These are phyloP conservation scores for Amphibolis antarctica DNA, from an alignment of 106 monocot genomes.

Conservation along the genomic window DNA sequence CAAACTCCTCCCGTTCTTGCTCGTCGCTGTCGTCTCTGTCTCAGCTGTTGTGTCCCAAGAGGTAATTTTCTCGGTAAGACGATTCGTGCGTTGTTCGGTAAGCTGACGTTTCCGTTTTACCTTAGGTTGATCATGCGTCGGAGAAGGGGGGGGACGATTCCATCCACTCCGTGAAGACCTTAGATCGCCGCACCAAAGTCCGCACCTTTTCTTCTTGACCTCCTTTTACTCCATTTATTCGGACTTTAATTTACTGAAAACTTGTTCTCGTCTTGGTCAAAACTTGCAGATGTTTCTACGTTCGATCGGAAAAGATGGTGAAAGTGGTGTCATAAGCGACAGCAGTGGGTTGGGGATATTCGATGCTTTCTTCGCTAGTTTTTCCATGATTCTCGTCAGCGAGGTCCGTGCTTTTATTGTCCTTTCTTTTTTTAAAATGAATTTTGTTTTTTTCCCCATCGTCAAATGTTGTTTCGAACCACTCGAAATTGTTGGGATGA, in stretches of 20 bases:
- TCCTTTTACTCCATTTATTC: background rate
- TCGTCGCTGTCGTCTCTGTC: background rate
- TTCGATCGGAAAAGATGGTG: too few species aligned
- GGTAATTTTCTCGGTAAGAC: too few species aligned
- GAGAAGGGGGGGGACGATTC: background rate
- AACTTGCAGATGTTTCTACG: slow-evolving; percentile 5
- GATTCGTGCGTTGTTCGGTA: too few species aligned
- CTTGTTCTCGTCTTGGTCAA: background rate
- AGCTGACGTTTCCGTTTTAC: too few species aligned
- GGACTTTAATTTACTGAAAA: background rate
- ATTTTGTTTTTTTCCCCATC: background rate
- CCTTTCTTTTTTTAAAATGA: background rate
- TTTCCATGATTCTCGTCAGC: slow-evolving; percentile 21
- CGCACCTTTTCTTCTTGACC: background rate
- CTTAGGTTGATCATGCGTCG: background rate
- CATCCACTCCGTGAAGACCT: background rate
- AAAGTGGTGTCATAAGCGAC: too few species aligned
- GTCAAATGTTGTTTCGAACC: background rate
- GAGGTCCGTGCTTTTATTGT: slow-evolving; percentile 1
- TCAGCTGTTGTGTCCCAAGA: background rate
- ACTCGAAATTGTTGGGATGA: background rate
- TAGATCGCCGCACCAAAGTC: slow-evolving; percentile 21
- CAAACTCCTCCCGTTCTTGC: too few species aligned
- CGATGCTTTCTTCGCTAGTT: slow-evolving; percentile 17
- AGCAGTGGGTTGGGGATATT: too few species aligned